Conservation (phyloP, 2,329 filamentous ascomycete genomes). For the Talaromyces sp. region DNA sequence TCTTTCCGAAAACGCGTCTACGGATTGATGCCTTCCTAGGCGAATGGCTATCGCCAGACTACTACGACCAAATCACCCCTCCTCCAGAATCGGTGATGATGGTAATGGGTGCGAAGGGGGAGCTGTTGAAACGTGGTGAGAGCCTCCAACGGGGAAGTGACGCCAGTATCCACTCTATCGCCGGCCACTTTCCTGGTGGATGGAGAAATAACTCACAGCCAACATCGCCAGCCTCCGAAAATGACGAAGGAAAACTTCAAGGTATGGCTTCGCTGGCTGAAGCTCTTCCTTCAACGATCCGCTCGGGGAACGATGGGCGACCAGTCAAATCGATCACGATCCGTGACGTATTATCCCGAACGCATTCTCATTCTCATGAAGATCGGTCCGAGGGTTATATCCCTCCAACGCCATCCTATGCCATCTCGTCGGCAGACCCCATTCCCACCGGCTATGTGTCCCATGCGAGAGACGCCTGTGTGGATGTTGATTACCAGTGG, state of each 20-base stretch:
- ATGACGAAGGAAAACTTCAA: slow-evolving; percentile 22
- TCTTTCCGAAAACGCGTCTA: slow-evolving; percentile 38
- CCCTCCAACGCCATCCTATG: slow-evolving; percentile 75
- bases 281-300: slow-evolving; percentile 38
- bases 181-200: slow-evolving; percentile 51
- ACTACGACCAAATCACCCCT: slow-evolving; percentile 87
- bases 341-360: slow-evolving; percentile 24
- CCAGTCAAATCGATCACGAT: slow-evolving; percentile 8
- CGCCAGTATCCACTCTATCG: slow-evolving; percentile 29
- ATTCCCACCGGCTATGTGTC: slow-evolving; percentile 86
- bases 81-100: slow-evolving; percentile 83
- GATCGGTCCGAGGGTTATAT: slow-evolving; percentile 54
- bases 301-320: slow-evolving; percentile 41
- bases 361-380: slow-evolving; percentile 28
- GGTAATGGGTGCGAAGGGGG: slow-evolving; percentile 82
- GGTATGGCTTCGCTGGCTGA: slow-evolving; percentile 34
- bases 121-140: slow-evolving; percentile 73
- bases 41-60: slow-evolving; percentile 91
- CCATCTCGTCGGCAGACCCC: slow-evolving; percentile 70
- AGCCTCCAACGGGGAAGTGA: slow-evolving; percentile 43
- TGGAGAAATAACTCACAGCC: slow-evolving; percentile 45
- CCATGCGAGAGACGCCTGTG: slow-evolving; percentile 82
- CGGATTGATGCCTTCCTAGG: slow-evolving; percentile 89
- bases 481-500: slow-evolving; percentile 90
- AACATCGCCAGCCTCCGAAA: slow-evolving; percentile 14